These are phyloP conservation scores for Heliamphora ciliata DNA, from an alignment of 179 eudicot genomes.

Conservation along the genomic window DNA sequence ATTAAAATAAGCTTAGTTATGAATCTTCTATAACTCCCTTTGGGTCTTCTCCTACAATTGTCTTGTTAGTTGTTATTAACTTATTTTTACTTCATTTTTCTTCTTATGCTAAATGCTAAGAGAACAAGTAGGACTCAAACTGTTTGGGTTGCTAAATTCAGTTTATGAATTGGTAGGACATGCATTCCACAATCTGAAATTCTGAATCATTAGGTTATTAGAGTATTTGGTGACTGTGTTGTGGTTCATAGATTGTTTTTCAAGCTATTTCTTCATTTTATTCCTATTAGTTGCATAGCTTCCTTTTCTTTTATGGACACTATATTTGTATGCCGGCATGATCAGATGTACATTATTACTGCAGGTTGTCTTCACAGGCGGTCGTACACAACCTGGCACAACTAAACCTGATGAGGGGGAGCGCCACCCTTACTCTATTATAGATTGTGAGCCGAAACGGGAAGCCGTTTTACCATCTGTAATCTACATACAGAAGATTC, in stretches of 20 bases:
- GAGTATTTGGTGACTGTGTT: background rate
- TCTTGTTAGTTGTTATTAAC: background rate
- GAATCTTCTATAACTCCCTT: background rate
- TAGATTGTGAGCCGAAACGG: slow-evolving; percentile 80
- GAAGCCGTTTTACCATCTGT: slow-evolving; percentile 84
- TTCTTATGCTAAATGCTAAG: background rate
- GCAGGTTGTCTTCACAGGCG: slow-evolving; percentile 88
- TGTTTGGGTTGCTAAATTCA: background rate
- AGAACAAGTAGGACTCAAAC: background rate
- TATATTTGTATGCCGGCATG: background rate
- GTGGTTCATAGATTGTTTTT: background rate
- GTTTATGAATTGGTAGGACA: background rate
- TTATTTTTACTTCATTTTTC: background rate
- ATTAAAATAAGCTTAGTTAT: background rate
- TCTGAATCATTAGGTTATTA: background rate
- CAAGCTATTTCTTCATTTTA: background rate
- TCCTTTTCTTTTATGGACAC: background rate
- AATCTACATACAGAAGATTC: slow-evolving; percentile 76
- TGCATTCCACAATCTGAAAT: background rate
- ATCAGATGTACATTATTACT: background rate
- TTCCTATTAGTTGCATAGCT: background rate
- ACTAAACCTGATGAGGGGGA: slow-evolving; percentile 97
- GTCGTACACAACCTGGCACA: slow-evolving; percentile 98
- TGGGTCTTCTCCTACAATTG: background rate
- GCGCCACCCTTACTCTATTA: slow-evolving; percentile 74